Conservation (phyloP, 495 filamentous ascomycete genomes). For the Mytilinidion resinicola region DNA sequence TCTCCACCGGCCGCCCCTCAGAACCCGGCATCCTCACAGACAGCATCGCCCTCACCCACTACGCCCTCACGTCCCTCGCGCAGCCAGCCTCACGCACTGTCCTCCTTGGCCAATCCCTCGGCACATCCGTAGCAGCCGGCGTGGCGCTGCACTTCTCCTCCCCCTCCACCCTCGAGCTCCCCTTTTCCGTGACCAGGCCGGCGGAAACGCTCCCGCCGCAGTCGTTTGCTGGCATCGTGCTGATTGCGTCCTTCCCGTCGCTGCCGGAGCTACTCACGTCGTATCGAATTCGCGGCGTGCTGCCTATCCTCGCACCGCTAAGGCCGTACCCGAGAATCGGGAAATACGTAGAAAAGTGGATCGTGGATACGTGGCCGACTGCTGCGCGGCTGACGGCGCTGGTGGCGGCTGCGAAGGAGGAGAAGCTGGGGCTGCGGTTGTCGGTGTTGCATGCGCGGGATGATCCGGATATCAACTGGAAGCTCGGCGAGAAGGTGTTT, state of each 20-base stretch:
- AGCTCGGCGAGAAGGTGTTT: conserved; percentile 31
- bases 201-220: conserved; percentile 13
- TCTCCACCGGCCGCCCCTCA: conserved; percentile 68
- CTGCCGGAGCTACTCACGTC: conserved; percentile 64
- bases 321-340: conserved; percentile 48
- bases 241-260: conserved; percentile 73
- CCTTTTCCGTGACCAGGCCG: background rate
- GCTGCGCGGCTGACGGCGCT: conserved; percentile 40
- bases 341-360: conserved; percentile 41
- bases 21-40: conserved; percentile 80
- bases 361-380: conserved; percentile 54
- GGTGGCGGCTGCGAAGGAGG: conserved; percentile 6
- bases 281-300: conserved; percentile 64
- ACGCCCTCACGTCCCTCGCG: conserved; percentile 56
- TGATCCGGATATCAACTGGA: conserved; percentile 33
- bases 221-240: conserved; percentile 62
- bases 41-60: conserved; percentile 62
- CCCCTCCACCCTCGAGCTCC: conserved; percentile 18
- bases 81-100: conserved; percentile 68
- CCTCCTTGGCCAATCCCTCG: conserved; percentile 81
- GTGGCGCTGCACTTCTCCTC: conserved; percentile 61
- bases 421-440: conserved; percentile 1
- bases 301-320: conserved; percentile 76
- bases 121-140: conserved; percentile 73
- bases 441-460: conserved; percentile 32